These are phyloP conservation scores for Suhomyces sp. DNA, from an alignment of 805 yeast species.

Conservation along the genomic window DNA sequence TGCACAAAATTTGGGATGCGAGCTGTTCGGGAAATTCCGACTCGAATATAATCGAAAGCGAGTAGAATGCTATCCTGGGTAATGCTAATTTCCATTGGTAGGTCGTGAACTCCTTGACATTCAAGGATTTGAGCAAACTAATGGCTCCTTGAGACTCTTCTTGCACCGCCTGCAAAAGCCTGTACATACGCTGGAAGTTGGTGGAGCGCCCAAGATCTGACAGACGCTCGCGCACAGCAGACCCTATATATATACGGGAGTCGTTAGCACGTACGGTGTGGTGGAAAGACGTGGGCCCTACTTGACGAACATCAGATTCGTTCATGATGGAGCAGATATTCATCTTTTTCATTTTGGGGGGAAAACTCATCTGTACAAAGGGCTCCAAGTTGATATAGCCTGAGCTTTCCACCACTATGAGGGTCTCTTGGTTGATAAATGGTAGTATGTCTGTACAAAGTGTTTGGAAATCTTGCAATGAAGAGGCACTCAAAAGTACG, in stretches of 20 bases:
- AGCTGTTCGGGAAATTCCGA: conserved; percentile 59
- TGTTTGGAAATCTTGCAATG: conserved; percentile 39
- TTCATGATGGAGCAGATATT: conserved; percentile 56
- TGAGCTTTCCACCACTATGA: conserved; percentile 63
- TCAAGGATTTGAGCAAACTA: conserved; percentile 48
- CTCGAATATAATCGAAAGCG: conserved; percentile 72
- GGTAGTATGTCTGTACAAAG: conserved; percentile 23
- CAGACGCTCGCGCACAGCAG: conserved; percentile 7
- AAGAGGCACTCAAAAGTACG: conserved; percentile 31
- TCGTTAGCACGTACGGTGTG: conserved; percentile 38
- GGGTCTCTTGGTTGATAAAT: conserved; percentile 36
- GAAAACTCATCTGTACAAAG: conserved; percentile 49
- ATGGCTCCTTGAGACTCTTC: conserved; percentile 35
- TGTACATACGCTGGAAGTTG: conserved; percentile 22
- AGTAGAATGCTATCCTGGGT: conserved; percentile 74
- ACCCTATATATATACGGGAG: conserved; percentile 45
- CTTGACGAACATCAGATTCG: conserved; percentile 53
- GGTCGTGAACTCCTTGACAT: conserved; percentile 57
- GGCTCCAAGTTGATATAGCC: conserved; percentile 74
- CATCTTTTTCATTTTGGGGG: conserved; percentile 26
- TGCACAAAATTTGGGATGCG: conserved; percentile 68
- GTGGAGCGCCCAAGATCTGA: conserved; percentile 7
- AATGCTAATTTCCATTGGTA: conserved; percentile 86
- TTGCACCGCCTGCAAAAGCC: conserved; percentile 32
- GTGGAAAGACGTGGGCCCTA: conserved; percentile 22